Evolutionary conservation across 176 grass and related monocot genomes (phyloP).

Genomic region (Lolium perenne): DNA sequence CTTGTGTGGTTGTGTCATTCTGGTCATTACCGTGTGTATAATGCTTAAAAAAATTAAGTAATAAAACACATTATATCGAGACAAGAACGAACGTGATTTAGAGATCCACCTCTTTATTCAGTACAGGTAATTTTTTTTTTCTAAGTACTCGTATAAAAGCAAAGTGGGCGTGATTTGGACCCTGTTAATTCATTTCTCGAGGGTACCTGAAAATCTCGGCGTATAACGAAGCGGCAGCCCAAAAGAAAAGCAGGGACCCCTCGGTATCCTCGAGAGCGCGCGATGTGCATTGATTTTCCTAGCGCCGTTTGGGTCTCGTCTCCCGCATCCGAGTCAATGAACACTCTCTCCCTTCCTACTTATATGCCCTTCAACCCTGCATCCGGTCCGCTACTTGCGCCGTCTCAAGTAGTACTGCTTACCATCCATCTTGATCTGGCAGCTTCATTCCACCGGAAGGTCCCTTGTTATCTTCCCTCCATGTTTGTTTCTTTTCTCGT

Average conservation of each 20-base stretch:
- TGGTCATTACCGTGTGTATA: no score
- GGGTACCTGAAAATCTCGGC: not conserved
- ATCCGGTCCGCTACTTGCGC: not conserved
- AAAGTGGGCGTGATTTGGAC: not conserved
- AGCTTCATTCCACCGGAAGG: not conserved
- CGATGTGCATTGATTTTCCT: not conserved
- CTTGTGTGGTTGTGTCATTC: no score
- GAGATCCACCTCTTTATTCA: no score
- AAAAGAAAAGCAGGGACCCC: not conserved
- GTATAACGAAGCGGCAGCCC: not conserved
- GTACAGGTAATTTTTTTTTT: no score
- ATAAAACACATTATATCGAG: no score
- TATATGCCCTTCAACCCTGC: not conserved
- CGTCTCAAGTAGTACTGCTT: not conserved
- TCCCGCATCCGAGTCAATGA: not conserved
- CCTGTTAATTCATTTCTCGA: not conserved
- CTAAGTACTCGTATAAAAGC: no score
- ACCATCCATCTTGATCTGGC: not conserved
- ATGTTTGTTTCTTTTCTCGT: not conserved
- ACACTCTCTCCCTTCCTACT: not conserved
- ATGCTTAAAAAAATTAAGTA: no score
- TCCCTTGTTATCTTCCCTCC: not conserved
- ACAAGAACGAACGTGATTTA: no score
- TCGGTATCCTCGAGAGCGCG: not conserved
- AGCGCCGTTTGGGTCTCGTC: not conserved